A percentile compares a stretch with the other conserved stretches of the same genome.
Evolutionary conservation across 495 filamentous ascomycete species (phyloP).

Genomic region (Aspergillus egyptiacus): DNA sequence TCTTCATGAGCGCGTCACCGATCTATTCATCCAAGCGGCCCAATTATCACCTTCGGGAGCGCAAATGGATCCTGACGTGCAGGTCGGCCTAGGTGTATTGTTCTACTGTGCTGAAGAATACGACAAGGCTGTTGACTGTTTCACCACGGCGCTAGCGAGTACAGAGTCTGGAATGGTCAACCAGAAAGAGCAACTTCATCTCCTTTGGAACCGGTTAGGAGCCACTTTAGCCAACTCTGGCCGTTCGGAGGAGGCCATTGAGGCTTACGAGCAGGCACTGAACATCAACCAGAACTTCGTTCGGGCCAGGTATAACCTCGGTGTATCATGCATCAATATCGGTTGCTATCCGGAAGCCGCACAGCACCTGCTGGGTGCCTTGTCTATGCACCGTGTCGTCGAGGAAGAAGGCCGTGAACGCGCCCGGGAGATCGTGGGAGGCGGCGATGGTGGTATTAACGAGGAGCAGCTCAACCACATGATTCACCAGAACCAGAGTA

Average conservation of each 20-base stretch:
- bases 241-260: slow-evolving; percentile 89
- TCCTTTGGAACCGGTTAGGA: slow-evolving; percentile 96
- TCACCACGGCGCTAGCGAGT: slow-evolving; percentile 77
- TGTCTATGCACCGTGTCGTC: slow-evolving; percentile 95
- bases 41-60: slow-evolving; percentile 81
- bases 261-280: slow-evolving; percentile 89
- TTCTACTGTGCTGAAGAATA: slow-evolving; percentile 98
- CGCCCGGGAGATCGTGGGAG: slow-evolving; percentile 73
- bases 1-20: slow-evolving; percentile 83
- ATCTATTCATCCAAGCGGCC: slow-evolving; percentile 85
- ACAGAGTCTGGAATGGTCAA: slow-evolving; percentile 74
- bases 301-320: slow-evolving; percentile 91
- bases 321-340: slow-evolving; percentile 95
- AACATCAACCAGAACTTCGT: slow-evolving; percentile 91
- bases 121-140: slow-evolving; percentile 98
- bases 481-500: slow-evolving; percentile 89
- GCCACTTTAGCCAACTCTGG: slow-evolving; percentile 94
- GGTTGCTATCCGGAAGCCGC: slow-evolving; percentile 90
- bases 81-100: slow-evolving; percentile 92
- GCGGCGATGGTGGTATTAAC: slow-evolving; percentile 48
- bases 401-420: slow-evolving; percentile 79
- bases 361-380: slow-evolving; percentile 84
- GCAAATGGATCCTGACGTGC: slow-evolving; percentile 95
- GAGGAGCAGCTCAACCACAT: slow-evolving; percentile 73
- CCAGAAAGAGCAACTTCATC: slow-evolving; percentile 69